These are phyloP conservation scores for Candida suzukii DNA, from an alignment of 805 yeast genomes.

Conservation along the genomic window DNA sequence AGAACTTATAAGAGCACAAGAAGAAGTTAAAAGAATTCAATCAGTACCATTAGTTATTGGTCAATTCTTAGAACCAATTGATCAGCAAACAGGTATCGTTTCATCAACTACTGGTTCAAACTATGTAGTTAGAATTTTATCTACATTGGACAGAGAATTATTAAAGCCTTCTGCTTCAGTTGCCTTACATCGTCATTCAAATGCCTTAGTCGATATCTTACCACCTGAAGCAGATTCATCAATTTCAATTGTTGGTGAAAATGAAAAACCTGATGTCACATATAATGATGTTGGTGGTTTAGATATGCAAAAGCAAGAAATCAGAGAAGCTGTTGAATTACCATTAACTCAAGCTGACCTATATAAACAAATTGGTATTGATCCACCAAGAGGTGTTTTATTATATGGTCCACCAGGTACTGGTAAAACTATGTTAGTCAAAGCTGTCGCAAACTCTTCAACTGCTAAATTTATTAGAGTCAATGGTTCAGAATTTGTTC, in stretches of 20 bases:
- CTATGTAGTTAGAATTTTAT: constrained; percentile 89
- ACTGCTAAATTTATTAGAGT: constrained; percentile 95
- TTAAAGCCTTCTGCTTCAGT: constrained; percentile 93
- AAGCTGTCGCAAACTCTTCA: constrained; percentile 96
- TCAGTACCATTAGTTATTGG: constrained; percentile 98
- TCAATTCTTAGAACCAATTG: constrained; percentile 95
- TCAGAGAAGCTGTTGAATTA: constrained; percentile 95
- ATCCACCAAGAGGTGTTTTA: constrained; percentile 97
- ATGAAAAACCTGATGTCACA: constrained; percentile 86
- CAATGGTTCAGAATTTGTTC: constrained; percentile 97
- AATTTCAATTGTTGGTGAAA: constrained; percentile 89
- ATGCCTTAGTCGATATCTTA: constrained; percentile 91
- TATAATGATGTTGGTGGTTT: constrained; percentile 98
- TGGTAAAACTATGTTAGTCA: constrained; percentile 97
- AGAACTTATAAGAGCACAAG: constrained; percentile 94
- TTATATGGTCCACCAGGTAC: constrained; percentile 99
- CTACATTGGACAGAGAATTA: constrained; percentile 91
- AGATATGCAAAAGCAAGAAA: constrained; percentile 99
- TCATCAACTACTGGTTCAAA: constrained; percentile 97
- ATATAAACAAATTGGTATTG: constrained; percentile 96
- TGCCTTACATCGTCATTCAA: constrained; percentile 96
- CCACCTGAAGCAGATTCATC: constrained; percentile 99
- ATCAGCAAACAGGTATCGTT: constrained; percentile 92
- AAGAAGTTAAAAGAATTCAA: constrained; percentile 95
- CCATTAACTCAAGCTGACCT: constrained; percentile 94